A percentile compares a stretch with the other conserved stretches of the same genome.
Evolutionary conservation across 371 early-diverging fungal species (phyloP).

Genomic region (Mortierella sp.): DNA sequence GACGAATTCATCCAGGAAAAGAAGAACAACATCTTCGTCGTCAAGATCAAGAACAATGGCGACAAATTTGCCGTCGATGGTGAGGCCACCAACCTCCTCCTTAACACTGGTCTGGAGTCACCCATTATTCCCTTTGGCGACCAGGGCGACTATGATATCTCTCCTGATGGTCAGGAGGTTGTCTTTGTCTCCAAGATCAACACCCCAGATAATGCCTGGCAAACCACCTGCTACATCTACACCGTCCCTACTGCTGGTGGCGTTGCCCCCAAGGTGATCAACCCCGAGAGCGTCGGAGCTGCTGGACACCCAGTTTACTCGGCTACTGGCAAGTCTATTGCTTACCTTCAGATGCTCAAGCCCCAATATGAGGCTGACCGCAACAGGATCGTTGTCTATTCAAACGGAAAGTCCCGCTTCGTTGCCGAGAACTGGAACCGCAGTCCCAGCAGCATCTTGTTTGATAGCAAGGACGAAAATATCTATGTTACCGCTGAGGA

Average conservation of each 20-base stretch:
- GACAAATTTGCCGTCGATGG: constrained; percentile 52
- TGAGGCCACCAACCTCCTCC: constrained; percentile 66
- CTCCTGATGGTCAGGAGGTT: constrained; percentile 73
- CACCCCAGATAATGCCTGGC: constrained; percentile 79
- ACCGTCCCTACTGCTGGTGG: constrained; percentile 68
- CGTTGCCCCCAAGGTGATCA: constrained; percentile 61
- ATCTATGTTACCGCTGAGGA: constrained; percentile 74
- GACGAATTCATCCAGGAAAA: constrained; percentile 67
- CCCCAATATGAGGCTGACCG: constrained; percentile 86
- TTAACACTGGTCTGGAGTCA: constrained; percentile 64
- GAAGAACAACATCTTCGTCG: constrained; percentile 71
- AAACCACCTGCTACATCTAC: constrained; percentile 80
- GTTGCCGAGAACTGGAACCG: constrained; percentile 76
- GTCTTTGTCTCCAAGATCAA: constrained; percentile 81
- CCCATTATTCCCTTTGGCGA: constrained; percentile 73
- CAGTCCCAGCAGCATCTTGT: constrained; percentile 69
- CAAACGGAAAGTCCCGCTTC: constrained; percentile 58
- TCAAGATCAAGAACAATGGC: constrained; percentile 57
- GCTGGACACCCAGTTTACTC: constrained; percentile 75
- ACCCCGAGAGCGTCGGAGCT: constrained; percentile 72
- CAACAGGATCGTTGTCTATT: constrained; percentile 75
- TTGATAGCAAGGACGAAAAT: constrained; percentile 62
- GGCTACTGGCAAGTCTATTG: constrained; percentile 70
- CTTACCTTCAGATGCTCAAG: constrained; percentile 81
- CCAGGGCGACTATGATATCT: constrained; percentile 69